Conservation (phyloP, 495 filamentous ascomycete species). For the Letharia columbiana region DNA sequence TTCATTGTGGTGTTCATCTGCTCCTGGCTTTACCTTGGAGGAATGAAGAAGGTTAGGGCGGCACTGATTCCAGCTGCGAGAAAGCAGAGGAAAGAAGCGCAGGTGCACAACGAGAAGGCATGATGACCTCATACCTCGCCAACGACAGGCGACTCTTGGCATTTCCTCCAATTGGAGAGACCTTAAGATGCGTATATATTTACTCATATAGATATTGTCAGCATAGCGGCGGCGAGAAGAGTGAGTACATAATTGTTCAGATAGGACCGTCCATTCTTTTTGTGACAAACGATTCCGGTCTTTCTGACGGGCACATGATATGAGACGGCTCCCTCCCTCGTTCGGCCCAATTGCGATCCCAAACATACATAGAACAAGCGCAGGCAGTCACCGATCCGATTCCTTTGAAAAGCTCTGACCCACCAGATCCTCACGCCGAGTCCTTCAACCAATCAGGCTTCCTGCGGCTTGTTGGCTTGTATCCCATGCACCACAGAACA, state of each 20-base stretch:
- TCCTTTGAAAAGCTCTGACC: no score
- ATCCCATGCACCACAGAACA: no score
- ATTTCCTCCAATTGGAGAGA: background rate
- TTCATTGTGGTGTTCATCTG: slow-evolving; percentile 42
- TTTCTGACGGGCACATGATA: no score
- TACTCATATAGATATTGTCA: background rate
- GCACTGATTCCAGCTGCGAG: slow-evolving; percentile 33
- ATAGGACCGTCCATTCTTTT: background rate
- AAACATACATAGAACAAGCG: no score
- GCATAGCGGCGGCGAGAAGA: background rate
- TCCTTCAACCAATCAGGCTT: no score
- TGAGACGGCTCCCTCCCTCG: no score
- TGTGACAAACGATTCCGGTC: no score
- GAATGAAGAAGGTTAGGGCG: slow-evolving; percentile 34
- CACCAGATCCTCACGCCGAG: no score
- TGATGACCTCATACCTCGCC: background rate
- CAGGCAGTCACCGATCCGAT: no score
- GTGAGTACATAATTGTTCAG: background rate
- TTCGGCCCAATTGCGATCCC: no score
- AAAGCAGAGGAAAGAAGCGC: slow-evolving; percentile 32
- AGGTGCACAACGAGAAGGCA: slow-evolving; percentile 18
- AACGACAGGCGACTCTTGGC: background rate
- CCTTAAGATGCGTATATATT: background rate
- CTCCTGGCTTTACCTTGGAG: slow-evolving; percentile 49
- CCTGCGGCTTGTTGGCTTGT: no score